phyloP scores from a whole-genome alignment of 345 rosid genomes.

The Schrenkiella parvula region DNA sequence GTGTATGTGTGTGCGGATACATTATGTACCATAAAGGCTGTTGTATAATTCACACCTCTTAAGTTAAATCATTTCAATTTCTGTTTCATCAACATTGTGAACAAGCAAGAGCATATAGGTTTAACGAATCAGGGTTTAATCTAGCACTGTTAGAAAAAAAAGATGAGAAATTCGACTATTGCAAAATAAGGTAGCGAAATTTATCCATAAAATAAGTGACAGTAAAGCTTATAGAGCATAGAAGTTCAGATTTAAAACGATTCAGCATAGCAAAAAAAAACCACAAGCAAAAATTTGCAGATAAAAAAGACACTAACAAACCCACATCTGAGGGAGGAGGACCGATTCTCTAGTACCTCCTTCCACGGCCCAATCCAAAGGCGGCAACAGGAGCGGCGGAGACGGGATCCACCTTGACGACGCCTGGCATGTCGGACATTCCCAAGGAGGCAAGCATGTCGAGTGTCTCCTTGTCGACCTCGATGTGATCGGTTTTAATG shows the following conservation, averaged over 20 bases:
- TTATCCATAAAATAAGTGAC: not conserved
- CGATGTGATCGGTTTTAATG: slow-evolving; percentile 52
- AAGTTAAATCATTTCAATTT: too few species aligned
- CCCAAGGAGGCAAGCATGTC: slow-evolving; percentile 69
- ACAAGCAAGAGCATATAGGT: not conserved
- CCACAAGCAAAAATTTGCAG: slow-evolving; percentile 4
- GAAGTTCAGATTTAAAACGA: not conserved
- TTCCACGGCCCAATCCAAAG: slow-evolving; percentile 36
- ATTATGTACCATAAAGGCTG: not conserved
- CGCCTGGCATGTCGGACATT: slow-evolving; percentile 45
- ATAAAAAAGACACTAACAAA: not conserved
- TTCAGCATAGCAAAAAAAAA: not conserved
- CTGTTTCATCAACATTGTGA: not conserved
- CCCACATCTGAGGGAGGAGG: not conserved
- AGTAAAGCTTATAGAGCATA: not conserved
- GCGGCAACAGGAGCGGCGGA: slow-evolving; percentile 12
- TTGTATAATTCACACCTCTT: not conserved
- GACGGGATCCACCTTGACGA: slow-evolving; percentile 41
- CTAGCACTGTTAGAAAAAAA: too few species aligned
- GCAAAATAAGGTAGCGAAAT: not conserved
- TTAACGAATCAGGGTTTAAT: not conserved
- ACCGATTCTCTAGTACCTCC: slow-evolving; percentile 32
- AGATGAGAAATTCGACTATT: not conserved
- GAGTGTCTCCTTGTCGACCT: slow-evolving; percentile 63
- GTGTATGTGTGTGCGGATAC: not conserved